Conservation (phyloP, 2,329 filamentous ascomycete species). For the Xylariales sp. region DNA sequence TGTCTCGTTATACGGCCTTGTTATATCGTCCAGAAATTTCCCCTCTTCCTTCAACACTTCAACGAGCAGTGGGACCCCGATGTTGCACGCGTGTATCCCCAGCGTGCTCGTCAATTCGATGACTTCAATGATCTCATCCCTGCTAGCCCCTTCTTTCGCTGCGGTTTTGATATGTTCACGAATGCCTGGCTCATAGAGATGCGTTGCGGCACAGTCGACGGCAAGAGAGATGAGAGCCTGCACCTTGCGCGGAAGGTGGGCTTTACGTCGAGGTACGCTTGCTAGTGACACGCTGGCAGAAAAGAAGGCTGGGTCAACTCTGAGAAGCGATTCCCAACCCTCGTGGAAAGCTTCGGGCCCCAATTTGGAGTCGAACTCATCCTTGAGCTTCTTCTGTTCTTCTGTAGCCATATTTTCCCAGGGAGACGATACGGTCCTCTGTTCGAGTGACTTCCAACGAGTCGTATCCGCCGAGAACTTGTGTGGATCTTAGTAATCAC, state of each 20-base stretch:
- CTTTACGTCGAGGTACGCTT: conserved; percentile 44
- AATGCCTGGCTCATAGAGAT: conserved; percentile 58
- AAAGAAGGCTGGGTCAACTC: conserved; percentile 45
- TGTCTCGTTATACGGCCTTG: conserved; percentile 50
- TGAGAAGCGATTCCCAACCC: conserved; percentile 46
- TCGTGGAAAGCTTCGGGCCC: conserved; percentile 41
- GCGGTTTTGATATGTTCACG: conserved; percentile 55
- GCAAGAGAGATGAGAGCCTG: conserved; percentile 57
- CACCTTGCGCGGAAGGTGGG: conserved; percentile 54
- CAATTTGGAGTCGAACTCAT: conserved; percentile 40
- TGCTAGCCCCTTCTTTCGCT: conserved; percentile 53
- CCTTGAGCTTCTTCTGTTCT: conserved; percentile 35
- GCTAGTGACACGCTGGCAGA: conserved; percentile 43
- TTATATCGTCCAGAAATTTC: conserved; percentile 44
- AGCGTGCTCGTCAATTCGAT: conserved; percentile 57
- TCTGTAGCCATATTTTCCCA: conserved; percentile 35
- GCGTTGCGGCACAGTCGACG: conserved; percentile 57
- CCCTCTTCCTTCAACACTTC: conserved; percentile 60
- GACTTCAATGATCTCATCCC: conserved; percentile 58
- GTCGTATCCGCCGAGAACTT: neutral
- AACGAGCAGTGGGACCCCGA: conserved; percentile 58
- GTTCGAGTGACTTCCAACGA: neutral
- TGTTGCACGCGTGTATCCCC: conserved; percentile 60
- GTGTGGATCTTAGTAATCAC: neutral
- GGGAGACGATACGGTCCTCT: too few species aligned